These are phyloP conservation scores for Fraxinus quadrangulata DNA, from an alignment of 257 asterid genomes.

Conservation along the genomic window DNA sequence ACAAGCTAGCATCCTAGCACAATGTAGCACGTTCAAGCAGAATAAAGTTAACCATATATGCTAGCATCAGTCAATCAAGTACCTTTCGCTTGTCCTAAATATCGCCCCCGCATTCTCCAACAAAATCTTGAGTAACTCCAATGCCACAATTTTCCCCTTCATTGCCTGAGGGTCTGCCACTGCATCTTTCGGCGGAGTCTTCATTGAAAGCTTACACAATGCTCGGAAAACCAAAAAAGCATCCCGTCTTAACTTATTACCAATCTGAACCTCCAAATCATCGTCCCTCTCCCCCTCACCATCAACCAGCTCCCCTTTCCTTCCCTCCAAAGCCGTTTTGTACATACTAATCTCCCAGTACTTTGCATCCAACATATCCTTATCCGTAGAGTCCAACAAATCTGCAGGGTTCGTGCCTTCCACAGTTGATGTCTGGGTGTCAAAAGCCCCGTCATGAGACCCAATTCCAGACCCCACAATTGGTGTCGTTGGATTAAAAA, in stretches of 20 bases:
- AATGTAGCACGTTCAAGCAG: slow-evolving; percentile 11
- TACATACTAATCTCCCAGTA: slow-evolving; percentile 99
- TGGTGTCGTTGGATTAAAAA: slow-evolving; percentile 72
- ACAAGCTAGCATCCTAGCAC: slow-evolving; percentile 17
- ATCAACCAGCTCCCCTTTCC: slow-evolving; percentile 94
- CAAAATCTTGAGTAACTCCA: slow-evolving; percentile 95
- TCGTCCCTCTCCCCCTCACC: slow-evolving; percentile 94
- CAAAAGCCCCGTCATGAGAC: slow-evolving; percentile 96
- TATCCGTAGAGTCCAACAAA: slow-evolving; percentile 96
- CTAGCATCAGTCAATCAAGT: slow-evolving; percentile 18
- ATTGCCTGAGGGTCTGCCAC: slow-evolving; percentile 82
- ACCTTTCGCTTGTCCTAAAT: slow-evolving; percentile 99
- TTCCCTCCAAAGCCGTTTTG: slow-evolving; percentile 92
- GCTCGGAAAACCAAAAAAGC: slow-evolving; percentile 96
- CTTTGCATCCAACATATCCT: slow-evolving; percentile 98
- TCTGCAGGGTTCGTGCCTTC: slow-evolving; percentile 96
- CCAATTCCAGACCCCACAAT: slow-evolving; percentile 43
- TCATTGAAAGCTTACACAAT: slow-evolving; percentile 94
- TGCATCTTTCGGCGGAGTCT: slow-evolving; percentile 97
- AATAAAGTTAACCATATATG: not conserved
- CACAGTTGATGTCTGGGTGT: slow-evolving; percentile 87
- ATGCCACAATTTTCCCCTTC: slow-evolving; percentile 93
- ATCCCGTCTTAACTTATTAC: slow-evolving; percentile 91
- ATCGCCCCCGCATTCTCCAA: slow-evolving; percentile 98
- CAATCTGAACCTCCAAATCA: slow-evolving; percentile 95